A percentile compares a stretch with the other conserved stretches of the same genome.
phyloP scores from a whole-genome alignment of 169 alveolate species.

The Cryptosporidium meleagridis region DNA sequence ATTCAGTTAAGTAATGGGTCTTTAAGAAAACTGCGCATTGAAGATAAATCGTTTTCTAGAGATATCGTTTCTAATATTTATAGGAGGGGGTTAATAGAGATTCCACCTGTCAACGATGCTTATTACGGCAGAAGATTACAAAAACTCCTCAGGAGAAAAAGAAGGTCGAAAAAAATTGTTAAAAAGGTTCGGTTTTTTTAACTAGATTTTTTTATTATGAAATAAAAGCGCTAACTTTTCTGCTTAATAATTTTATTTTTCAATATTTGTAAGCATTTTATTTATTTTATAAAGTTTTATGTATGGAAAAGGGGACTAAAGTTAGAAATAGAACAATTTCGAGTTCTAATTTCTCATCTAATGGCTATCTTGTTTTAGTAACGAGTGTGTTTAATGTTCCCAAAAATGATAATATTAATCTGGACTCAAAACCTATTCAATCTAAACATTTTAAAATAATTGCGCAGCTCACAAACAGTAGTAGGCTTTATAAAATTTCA shows the following conservation, averaged over 20 bases:
- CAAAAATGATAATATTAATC: not conserved
- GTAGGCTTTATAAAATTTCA: conserved; percentile 40
- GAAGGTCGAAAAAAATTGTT: conserved; percentile 19
- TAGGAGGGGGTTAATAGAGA: conserved; percentile 28
- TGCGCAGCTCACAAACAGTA: conserved; percentile 51
- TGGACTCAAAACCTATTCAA: not conserved
- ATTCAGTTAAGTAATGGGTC: conserved; percentile 45
- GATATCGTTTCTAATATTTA: conserved; percentile 43
- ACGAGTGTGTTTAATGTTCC: not conserved
- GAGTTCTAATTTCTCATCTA: not conserved
- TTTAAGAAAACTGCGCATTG: conserved; percentile 22
- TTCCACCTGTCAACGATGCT: conserved; percentile 43
- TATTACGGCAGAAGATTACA: conserved; percentile 45
- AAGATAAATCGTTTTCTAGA: conserved; percentile 6
- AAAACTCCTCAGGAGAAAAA: conserved; percentile 39
- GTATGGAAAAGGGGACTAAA: conserved; percentile 25
- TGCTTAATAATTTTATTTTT: not conserved
- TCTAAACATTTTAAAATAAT: not conserved
- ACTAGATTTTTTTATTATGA: not conserved
- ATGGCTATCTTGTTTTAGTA: conserved; percentile 54
- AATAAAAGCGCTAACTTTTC: not conserved
- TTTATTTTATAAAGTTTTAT: not conserved
- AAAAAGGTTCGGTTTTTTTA: conserved; percentile 45
- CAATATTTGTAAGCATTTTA: not conserved
- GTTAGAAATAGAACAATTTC: not conserved